These are phyloP conservation scores for Lipomyces lipofer DNA, from an alignment of 805 yeast species.

Conservation along the genomic window DNA sequence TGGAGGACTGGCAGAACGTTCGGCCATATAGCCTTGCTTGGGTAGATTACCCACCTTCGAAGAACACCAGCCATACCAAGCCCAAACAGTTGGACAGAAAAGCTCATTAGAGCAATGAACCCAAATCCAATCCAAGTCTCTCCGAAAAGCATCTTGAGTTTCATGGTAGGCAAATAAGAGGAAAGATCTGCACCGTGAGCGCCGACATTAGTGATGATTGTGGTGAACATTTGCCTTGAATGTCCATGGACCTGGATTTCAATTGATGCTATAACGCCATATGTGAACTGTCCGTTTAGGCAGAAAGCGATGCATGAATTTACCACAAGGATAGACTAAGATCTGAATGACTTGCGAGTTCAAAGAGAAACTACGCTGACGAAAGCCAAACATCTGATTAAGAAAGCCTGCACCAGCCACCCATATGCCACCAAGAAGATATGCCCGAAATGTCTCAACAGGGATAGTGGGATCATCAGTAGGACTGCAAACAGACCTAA, in stretches of 20 bases:
- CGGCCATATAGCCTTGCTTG: conserved; percentile 67
- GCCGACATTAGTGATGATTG: conserved; percentile 41
- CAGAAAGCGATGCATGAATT: conserved; percentile 43
- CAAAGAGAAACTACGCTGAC: conserved; percentile 54
- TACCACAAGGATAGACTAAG: conserved; percentile 61
- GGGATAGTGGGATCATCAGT: conserved; percentile 50
- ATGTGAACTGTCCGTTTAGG: conserved; percentile 57
- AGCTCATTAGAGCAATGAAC: conserved; percentile 16
- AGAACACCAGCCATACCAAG: conserved; percentile 66
- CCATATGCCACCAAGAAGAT: conserved; percentile 53
- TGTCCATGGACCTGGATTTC: conserved; percentile 68
- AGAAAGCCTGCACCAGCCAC: conserved; percentile 57
- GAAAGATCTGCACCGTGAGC: conserved; percentile 40
- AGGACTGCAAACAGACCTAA: conserved; percentile 38
- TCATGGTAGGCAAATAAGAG: conserved; percentile 46
- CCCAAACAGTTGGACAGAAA: conserved; percentile 57
- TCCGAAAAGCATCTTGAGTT: conserved; percentile 10
- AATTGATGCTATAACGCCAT: conserved; percentile 43
- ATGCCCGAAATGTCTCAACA: conserved; percentile 55
- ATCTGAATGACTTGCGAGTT: conserved; percentile 57
- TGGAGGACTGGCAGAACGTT: conserved; percentile 59
- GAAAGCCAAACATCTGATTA: conserved; percentile 58
- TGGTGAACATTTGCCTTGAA: conserved; percentile 61
- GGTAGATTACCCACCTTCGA: conserved; percentile 60
- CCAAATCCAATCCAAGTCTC: conserved; percentile 14